Base-by-base conservation (phyloP, 805 yeast species). In the Metschnikowia gruessii region DNA sequence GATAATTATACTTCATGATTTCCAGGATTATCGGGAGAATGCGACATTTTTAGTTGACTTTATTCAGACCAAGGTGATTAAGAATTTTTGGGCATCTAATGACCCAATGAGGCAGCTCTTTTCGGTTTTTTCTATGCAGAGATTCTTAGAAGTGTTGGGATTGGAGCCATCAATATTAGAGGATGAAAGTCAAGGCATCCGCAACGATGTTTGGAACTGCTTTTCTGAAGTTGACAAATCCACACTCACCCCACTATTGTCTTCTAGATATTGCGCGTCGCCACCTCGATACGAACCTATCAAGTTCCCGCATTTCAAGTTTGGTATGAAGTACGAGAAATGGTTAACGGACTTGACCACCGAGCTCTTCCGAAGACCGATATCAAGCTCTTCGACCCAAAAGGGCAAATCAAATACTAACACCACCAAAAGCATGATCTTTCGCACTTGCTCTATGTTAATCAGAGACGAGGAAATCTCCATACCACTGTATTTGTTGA, bases 81-180 rank as follows among this genome's bases (percentile, higher is more conserved):
- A 87, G 29, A 81, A 89, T 1, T 91, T 90, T 64, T 84, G 95
- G 81, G 90, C 96, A 0, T 85, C 97, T 1, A 86, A 85, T 29
- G 90, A 90, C 59, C 96, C 98, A 0, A 78, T 80, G 18, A 80
- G 81, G 40, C 99, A 94, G 62, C 73, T 87, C 48, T 87, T 85
- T 59, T 74, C 90, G 30, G 96, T 97, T 0, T 85, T 80, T 63
- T 85, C 92, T 0, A 87, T 94, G 79, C 99, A 94, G 62, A 94
- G 89, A 52, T 82, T 84, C 40, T 66, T 94, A 42, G 81, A 81
- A 52, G 75, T 81, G 13, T 74, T 89, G 59, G 82, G 78, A 2
- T 64, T 82, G 18, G 69, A 65, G 37, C 53, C 54, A 2, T 51
- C 52, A 15, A 58, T 65, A 1, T 45, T 61, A 10, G 51, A 50